Base-by-base conservation (phyloP, 2,329 filamentous ascomycete genomes). In the Neoarthrinium moseri region DNA sequence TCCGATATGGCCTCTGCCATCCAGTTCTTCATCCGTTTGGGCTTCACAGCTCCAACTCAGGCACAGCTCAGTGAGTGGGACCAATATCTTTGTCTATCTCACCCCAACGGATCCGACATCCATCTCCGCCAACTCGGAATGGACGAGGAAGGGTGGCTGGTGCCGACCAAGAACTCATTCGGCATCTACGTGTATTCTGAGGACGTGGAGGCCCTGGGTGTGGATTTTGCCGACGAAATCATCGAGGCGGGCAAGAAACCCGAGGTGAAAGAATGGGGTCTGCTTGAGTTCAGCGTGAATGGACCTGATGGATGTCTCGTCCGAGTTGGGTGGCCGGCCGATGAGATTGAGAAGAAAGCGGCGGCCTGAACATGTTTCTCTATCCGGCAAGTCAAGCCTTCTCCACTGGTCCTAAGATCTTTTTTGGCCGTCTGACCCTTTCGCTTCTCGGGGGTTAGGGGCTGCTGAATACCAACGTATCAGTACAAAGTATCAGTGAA, bases 31-130 rank as follows among this genome's bases (percentile, higher is more conserved):
- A 29, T 43, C 27, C 39, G 39, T n/a, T 10, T 41, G 3, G 39
- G 39, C 24, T 43, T 43, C 20, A 43, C 39, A 12, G 15, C 29
- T 12, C 39, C 39, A 11, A 20, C 39, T 15, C 8, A 32, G 39
- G 27, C 15, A 22, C 15, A 43, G 15, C n/a, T 15, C n/a, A 27
- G 23, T n/a, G 21, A 34, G 15, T 43, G 39, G 39, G 26, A 33
- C 27, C 2, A 29, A 3, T 43, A 43, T 43, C 39, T 43, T n/a
- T 18, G 15, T 6, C 17, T 43, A 10, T 34, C 26, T 24, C 39
- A 43, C 27, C 39, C 39, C 17, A 43, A 43, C n/a, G 39, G 39
- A 11, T 43, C 39, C 12, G 27, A 43, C 12, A 43, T 43, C 23
- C 39, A 43, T 34, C 24, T 43, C 5, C 15, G 39, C 8, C 8